Base-by-base conservation (phyloP, 768 basidiomycete species). In the Exidia glandulosa region DNA sequence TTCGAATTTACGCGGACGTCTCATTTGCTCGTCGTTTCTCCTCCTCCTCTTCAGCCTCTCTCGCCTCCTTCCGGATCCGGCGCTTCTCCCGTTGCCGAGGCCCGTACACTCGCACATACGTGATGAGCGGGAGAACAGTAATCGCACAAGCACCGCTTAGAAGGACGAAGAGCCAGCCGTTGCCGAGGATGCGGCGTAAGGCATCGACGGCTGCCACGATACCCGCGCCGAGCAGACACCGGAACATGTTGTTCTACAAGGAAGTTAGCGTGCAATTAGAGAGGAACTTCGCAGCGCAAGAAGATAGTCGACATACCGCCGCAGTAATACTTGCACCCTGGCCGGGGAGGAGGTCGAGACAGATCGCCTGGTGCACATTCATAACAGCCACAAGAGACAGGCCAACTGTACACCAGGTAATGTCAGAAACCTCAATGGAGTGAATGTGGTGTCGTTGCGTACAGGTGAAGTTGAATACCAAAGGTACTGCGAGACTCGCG, bases 301-400 rank as follows among this genome's bases (percentile, higher is more conserved):
- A 4, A 54, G 25, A 10, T 10, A 50, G 30, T 27, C 14, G 50
- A 54, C 50, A 14, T 27, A 54, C 50, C 9, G 50, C 50, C 7
- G 71, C 70, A 10, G 71, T 70, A 3, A 70, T 66, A 2, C 69
- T 66, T 5, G 70, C 69, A 27, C 70, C 68, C 54, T 67, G 63
- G 2, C 69, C 68, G 0, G 72, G 71, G 45, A 66, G 66, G 30
- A 75, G 58, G 62, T 75, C 74, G 56, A 73, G 65, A 16, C 66
- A 60, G 7, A 69, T 57, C 0, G 66, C 63, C 10, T 29, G 33
- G 47, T 60, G 34, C 31, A 36, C 57, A 52, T 64, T 66, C 60
- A 64, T 63, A 23, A 66, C 27, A 16, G 56, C 55, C 14, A 63
- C 64, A 14, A 64, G 59, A 9, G 60, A 58, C 16, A 61, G 25